Evolutionary conservation across 2,329 filamentous ascomycete genomes (phyloP), one percentile per base, ranked within the genome.

Genomic region (Ophiocordyceps camponoti-rufipedis): DNA sequence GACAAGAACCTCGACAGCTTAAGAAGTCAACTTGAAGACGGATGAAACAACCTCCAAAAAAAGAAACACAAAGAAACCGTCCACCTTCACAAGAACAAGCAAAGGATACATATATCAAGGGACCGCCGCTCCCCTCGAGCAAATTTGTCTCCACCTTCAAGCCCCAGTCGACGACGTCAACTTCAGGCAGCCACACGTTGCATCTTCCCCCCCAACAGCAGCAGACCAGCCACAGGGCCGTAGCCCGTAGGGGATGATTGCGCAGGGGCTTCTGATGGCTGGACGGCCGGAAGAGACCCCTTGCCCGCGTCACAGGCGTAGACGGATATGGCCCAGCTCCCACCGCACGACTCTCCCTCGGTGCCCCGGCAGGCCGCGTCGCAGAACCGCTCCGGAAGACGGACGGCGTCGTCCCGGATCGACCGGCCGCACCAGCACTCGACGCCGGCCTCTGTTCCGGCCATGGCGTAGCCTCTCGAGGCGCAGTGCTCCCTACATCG

Each of bases 341-440:
- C 55, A 13, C 56, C 56, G 42, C 55, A 57, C 13, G 45, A 46
- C 12, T 50, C 46, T 13, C 42, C 47, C 4, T 35, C 41, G 10
- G 49, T 39, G 1, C 50, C 53, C 39, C 51, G 48, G 39, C 54
- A 58, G 4, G 50, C 44, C 16, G 48, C 51, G 29, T 49, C 47
- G 31, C 56, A 59, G 19, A 49, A 52, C 5, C 42, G 49, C 23
- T 56, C 53, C 3, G 55, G 55, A 14, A 57, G 44, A 32, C 50
- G 48, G 18, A 55, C 45, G 3, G 51, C 50, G 42, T 54, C 51
- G 43, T 50, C 49, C 5, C 48, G 53, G 32, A 58, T 53, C 3
- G 48, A 48, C 11, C 51, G 50, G 32, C 63, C 67, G 49, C 71
- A 78, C 61, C 67, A 76, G 54, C 73, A 76, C 51, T 75, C 67